phyloP scores from a whole-genome alignment of 768 basidiomycete genomes.

The Guyanaporus albipodus region DNA sequence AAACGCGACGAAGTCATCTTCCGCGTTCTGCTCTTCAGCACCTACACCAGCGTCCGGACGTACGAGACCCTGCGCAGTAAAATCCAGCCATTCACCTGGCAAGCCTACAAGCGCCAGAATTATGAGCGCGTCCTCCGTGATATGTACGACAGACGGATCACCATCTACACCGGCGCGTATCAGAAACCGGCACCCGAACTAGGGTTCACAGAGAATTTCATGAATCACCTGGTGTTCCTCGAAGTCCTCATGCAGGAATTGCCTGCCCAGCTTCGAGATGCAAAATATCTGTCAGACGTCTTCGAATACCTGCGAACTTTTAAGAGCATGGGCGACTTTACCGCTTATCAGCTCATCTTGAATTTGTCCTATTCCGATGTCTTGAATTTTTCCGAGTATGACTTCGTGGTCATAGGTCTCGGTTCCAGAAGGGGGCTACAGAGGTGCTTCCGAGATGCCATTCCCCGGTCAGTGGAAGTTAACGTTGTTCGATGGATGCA shows the following conservation, averaged over 20 bases:
- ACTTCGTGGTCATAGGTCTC: constrained; percentile 67
- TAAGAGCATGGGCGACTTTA: constrained; percentile 74
- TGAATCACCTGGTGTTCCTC: constrained; percentile 62
- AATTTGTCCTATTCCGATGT: constrained; percentile 54
- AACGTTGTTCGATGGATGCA: constrained; percentile 64
- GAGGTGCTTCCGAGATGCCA: constrained; percentile 57
- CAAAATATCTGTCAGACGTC: constrained; percentile 59
- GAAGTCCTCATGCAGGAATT: constrained; percentile 60
- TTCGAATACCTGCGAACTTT: constrained; percentile 56
- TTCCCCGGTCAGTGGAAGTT: constrained; percentile 43
- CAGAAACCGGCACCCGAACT: constrained; percentile 66
- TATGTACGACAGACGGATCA: constrained; percentile 34
- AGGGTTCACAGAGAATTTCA: constrained; percentile 42
- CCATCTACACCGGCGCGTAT: constrained; percentile 70
- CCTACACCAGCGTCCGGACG: constrained; percentile 67
- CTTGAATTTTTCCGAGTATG: constrained; percentile 59
- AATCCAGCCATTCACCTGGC: constrained; percentile 61
- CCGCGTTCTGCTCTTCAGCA: constrained; percentile 67
- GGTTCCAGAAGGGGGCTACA: constrained; percentile 63
- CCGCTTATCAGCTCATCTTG: constrained; percentile 62
- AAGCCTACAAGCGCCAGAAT: constrained; percentile 44
- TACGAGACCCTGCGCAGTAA: constrained; percentile 56
- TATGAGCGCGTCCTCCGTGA: constrained; percentile 52
- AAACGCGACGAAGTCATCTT: constrained; percentile 61
- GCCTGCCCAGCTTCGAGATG: constrained; percentile 42